phyloP scores from a whole-genome alignment of 257 asterid genomes.

The Penstemon davidsonii region DNA sequence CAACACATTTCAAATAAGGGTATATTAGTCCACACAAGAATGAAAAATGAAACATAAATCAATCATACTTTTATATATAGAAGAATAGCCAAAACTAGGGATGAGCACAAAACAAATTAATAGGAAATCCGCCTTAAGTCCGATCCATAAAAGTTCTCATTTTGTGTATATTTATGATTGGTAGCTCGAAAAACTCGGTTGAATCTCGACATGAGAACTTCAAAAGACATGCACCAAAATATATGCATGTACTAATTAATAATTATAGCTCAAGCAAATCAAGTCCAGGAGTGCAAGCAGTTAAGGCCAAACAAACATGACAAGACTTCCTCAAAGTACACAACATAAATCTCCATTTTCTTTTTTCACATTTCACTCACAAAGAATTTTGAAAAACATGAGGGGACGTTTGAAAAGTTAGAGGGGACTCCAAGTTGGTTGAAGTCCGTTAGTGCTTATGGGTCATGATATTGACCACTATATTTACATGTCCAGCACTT shows the following conservation, averaged over 20 bases:
- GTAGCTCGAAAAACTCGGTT: not conserved
- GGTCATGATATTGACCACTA: slow-evolving; percentile 25
- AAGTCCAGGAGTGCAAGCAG: not conserved
- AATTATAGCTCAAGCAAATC: not conserved
- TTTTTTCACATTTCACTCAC: not conserved
- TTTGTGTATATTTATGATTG: too few species aligned
- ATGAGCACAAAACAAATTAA: too few species aligned
- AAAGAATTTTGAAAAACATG: not conserved
- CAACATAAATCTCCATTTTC: slow-evolving; percentile 19
- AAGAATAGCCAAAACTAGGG: too few species aligned
- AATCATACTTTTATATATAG: too few species aligned
- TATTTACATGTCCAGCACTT: slow-evolving; percentile 18
- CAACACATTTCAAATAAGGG: too few species aligned
- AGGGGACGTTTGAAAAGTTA: slow-evolving; percentile 26
- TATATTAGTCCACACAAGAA: too few species aligned
- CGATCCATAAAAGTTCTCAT: too few species aligned
- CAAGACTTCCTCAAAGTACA: slow-evolving; percentile 29
- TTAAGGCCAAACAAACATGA: slow-evolving; percentile 17
- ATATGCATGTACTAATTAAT: not conserved
- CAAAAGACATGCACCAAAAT: not conserved
- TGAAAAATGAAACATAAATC: too few species aligned
- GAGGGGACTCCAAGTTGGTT: slow-evolving; percentile 5
- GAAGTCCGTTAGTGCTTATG: slow-evolving; percentile 32
- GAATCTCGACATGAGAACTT: not conserved
- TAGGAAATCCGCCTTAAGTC: too few species aligned